phyloP scores from a whole-genome alignment of 192 early-diverging fungal genomes.

The Coemansia umbellata region DNA sequence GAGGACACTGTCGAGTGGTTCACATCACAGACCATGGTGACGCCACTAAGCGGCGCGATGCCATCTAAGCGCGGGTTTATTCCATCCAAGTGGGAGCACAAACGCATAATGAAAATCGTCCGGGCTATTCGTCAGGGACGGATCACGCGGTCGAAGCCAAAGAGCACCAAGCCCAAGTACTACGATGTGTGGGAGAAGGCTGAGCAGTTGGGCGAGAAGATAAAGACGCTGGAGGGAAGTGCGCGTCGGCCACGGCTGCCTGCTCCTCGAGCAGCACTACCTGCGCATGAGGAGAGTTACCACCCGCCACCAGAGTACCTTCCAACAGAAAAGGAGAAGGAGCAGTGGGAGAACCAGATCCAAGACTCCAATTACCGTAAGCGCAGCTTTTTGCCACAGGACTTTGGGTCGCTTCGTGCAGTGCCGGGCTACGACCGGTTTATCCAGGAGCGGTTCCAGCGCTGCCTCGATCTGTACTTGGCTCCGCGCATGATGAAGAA shows the following conservation, averaged over 20 bases:
- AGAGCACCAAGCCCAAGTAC: constrained; percentile 58
- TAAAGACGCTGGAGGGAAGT: constrained; percentile 44
- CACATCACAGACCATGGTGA: constrained; percentile 73
- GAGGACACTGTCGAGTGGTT: constrained; percentile 96
- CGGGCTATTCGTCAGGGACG: constrained; percentile 88
- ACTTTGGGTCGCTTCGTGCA: constrained; percentile 66
- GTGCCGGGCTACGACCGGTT: constrained; percentile 89
- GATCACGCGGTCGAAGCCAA: constrained; percentile 62
- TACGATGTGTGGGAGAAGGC: constrained; percentile 90
- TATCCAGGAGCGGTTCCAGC: constrained; percentile 92
- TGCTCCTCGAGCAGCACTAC: constrained; percentile 85
- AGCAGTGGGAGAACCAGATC: constrained; percentile 77
- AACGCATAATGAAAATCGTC: constrained; percentile 95
- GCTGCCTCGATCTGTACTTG: constrained; percentile 95
- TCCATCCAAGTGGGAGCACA: constrained; percentile 92
- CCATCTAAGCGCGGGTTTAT: constrained; percentile 94
- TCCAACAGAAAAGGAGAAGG: constrained; percentile 72
- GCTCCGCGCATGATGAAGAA: constrained; percentile 88
- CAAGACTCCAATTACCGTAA: constrained; percentile 74
- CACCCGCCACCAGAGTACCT: constrained; percentile 96
- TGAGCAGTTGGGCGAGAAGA: constrained; percentile 47
- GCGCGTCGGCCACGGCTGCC: constrained; percentile 67
- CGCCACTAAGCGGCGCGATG: constrained; percentile 84
- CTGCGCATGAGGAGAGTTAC: constrained; percentile 92
- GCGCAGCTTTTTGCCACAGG: constrained; percentile 57